phyloP scores from a whole-genome alignment of 2,329 filamentous ascomycete genomes.

The Aaosphaeria pasadenensis region DNA sequence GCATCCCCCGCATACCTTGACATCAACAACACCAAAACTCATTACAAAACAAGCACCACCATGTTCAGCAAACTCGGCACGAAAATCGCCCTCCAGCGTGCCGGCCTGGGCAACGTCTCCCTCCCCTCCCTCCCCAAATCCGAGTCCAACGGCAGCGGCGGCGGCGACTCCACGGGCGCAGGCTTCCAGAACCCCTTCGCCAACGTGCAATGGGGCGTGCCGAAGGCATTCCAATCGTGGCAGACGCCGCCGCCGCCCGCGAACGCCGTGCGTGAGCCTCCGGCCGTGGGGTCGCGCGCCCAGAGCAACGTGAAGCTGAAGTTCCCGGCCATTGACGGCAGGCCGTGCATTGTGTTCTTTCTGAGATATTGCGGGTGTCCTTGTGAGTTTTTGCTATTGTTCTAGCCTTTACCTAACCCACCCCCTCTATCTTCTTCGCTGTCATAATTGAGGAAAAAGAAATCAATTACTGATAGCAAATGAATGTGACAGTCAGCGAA shows the following conservation, averaged over 20 bases:
- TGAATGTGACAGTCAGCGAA: conserved; percentile 23
- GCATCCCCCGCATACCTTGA: background rate
- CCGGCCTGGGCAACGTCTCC: conserved; percentile 52
- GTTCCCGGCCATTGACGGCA: conserved; percentile 27
- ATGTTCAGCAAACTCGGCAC: conserved; percentile 59
- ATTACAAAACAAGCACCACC: conserved; percentile 6
- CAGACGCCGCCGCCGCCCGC: conserved; percentile 26
- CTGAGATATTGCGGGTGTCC: conserved; percentile 34
- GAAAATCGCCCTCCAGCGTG: conserved; percentile 58
- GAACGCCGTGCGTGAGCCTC: conserved; percentile 23
- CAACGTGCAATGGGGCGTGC: conserved; percentile 31
- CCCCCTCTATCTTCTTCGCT: no score
- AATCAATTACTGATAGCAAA: background rate
- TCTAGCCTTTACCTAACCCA: no score
- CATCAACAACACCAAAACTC: conserved; percentile 3
- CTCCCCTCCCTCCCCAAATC: conserved; percentile 31
- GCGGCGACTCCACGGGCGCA: conserved; percentile 12
- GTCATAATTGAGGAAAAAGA: background rate
- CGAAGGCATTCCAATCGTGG: conserved; percentile 32
- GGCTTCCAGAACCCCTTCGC: conserved; percentile 33
- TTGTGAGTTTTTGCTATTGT: conserved; percentile 18
- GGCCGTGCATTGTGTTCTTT: conserved; percentile 30
- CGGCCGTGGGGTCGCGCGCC: conserved; percentile 23
- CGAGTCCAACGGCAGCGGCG: conserved; percentile 11
- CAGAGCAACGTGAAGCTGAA: conserved; percentile 26